phyloP scores from a whole-genome alignment of 2,329 filamentous ascomycete genomes.

The Helminthosporium solani region DNA sequence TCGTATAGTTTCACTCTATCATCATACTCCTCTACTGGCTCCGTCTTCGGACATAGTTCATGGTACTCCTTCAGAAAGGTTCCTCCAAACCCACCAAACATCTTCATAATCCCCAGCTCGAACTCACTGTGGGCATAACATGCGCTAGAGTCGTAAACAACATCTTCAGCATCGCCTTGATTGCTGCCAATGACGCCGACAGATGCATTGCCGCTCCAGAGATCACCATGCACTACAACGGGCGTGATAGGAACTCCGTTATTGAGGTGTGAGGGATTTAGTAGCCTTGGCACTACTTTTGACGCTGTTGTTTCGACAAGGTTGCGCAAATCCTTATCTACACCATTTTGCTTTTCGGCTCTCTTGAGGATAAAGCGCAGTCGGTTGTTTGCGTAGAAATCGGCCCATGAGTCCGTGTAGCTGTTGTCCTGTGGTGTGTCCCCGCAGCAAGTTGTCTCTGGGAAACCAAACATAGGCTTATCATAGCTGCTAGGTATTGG shows the following conservation, averaged over 20 bases:
- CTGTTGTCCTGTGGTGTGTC: constrained; percentile 78
- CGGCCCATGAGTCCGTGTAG: constrained; percentile 73
- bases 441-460: constrained; percentile 81
- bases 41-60: constrained; percentile 70
- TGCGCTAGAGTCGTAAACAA: constrained; percentile 78
- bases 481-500: constrained; percentile 62
- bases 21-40: constrained; percentile 80
- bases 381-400: constrained; percentile 80
- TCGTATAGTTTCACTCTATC: constrained; percentile 82
- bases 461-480: constrained; percentile 75
- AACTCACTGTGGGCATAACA: constrained; percentile 88
- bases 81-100: constrained; percentile 86
- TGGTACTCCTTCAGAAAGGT: constrained; percentile 78
- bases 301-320: constrained; percentile 65
- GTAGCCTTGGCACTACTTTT: constrained; percentile 71
- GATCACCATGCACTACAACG: constrained; percentile 82
- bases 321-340: constrained; percentile 60
- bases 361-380: constrained; percentile 64
- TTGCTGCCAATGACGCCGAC: constrained; percentile 59
- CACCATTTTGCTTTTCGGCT: constrained; percentile 62
- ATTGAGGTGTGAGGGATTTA: constrained; percentile 67
- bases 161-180: constrained; percentile 68
- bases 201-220: constrained; percentile 88
- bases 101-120: constrained; percentile 90
- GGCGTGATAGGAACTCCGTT: constrained; percentile 64